phyloP scores from a whole-genome alignment of 2,329 filamentous ascomycete genomes.

The Xylaria digitata region DNA sequence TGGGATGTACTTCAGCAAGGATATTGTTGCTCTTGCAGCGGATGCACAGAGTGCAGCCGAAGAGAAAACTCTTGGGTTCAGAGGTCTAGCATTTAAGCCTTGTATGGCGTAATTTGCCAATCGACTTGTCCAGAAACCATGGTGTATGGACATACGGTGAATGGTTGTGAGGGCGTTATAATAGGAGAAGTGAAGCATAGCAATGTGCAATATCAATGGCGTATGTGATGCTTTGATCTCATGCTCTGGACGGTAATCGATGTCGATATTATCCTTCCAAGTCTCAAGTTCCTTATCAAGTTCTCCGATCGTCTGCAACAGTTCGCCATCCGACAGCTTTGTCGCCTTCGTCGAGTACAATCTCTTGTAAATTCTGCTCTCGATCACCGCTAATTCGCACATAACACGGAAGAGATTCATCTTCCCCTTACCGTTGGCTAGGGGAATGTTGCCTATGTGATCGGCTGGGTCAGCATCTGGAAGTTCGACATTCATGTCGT shows the following conservation, averaged over 20 bases:
- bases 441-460: slow-evolving; percentile 92
- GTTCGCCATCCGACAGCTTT: slow-evolving; percentile 90
- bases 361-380: slow-evolving; percentile 92
- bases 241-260: slow-evolving; percentile 96
- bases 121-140: slow-evolving; percentile 97
- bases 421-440: slow-evolving; percentile 88
- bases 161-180: slow-evolving; percentile 99
- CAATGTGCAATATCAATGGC: slow-evolving; percentile 91
- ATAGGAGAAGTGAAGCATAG: slow-evolving; percentile 95
- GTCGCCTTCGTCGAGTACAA: slow-evolving; percentile 93
- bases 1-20: slow-evolving; percentile 93
- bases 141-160: slow-evolving; percentile 97
- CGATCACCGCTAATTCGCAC: slow-evolving; percentile 90
- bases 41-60: slow-evolving; percentile 93
- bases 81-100: slow-evolving; percentile 86
- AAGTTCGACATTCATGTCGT: slow-evolving; percentile 93
- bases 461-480: slow-evolving; percentile 91
- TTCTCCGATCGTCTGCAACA: slow-evolving; percentile 95
- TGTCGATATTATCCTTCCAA: slow-evolving; percentile 95
- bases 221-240: slow-evolving; percentile 95
- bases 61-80: slow-evolving; percentile 95
- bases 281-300: slow-evolving; percentile 89
- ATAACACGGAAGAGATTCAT: slow-evolving; percentile 95
- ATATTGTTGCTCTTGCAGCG: slow-evolving; percentile 91
- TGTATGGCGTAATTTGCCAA: slow-evolving; percentile 95